These are phyloP conservation scores for Tetrapisispora namnaoensis DNA, from an alignment of 805 yeast genomes.

Conservation along the genomic window DNA sequence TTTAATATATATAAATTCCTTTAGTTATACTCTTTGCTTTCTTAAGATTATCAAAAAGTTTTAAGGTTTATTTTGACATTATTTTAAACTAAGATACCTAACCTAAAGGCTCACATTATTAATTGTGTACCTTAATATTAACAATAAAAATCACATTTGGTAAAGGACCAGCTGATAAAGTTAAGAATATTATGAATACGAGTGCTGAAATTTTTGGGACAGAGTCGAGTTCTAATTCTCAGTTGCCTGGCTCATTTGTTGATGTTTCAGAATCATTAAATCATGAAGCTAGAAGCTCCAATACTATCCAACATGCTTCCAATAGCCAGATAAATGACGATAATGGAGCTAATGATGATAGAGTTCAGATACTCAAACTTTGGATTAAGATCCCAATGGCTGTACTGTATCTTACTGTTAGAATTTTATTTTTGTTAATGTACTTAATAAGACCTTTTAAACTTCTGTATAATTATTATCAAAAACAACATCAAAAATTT, in stretches of 20 bases:
- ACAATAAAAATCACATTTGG: too few relatives aligned
- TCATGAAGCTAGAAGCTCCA: neutral
- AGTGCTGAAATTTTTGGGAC: neutral
- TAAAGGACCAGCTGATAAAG: too few relatives aligned
- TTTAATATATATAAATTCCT: too few relatives aligned
- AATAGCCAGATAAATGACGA: neutral
- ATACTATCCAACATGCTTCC: neutral
- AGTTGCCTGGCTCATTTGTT: slow-evolving; percentile 1
- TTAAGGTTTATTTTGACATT: too few relatives aligned
- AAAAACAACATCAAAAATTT: slow-evolving; percentile 9
- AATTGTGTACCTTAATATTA: too few relatives aligned
- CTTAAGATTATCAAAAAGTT: too few relatives aligned
- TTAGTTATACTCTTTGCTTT: too few relatives aligned
- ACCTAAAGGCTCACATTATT: too few relatives aligned
- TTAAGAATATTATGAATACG: neutral
- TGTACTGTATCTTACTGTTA: slow-evolving; percentile 12
- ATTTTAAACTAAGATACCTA: too few relatives aligned
- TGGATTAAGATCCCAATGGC: slow-evolving; percentile 7
- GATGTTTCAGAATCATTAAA: neutral
- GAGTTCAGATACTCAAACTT: too few relatives aligned
- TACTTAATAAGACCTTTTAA: slow-evolving; percentile 16
- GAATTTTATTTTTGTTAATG: slow-evolving; percentile 5
- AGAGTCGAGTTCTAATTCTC: neutral
- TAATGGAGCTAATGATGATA: neutral
- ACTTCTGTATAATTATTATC: slow-evolving; percentile 16